These are phyloP conservation scores for Lachancea quebecensis DNA, from an alignment of 805 yeast species.

Conservation along the genomic window DNA sequence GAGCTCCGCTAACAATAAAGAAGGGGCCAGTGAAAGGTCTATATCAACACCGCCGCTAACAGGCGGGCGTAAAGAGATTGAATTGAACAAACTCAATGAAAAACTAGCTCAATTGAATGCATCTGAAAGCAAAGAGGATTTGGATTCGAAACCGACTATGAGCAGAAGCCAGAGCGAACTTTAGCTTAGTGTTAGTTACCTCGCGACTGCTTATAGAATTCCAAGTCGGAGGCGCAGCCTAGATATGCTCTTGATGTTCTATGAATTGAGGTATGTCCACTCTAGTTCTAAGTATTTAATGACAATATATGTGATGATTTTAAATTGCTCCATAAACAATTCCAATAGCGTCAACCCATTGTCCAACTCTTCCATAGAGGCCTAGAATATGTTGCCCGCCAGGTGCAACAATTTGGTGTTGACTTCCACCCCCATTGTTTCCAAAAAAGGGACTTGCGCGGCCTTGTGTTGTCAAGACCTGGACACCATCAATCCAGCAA, in stretches of 20 bases:
- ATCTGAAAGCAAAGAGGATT: conserved; percentile 7
- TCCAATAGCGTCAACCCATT: conserved; percentile 74
- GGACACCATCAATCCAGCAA: conserved; percentile 84
- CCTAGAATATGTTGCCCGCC: conserved; percentile 57
- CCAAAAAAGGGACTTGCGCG: conserved; percentile 56
- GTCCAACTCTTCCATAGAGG: conserved; percentile 57
- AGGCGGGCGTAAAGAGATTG: conserved; percentile 12
- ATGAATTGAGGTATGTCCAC: background rate
- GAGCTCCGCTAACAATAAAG: background rate
- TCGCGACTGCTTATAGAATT: background rate
- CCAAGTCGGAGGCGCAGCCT: background rate
- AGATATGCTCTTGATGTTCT: too few species aligned
- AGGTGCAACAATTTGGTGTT: conserved; percentile 58
- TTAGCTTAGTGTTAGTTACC: background rate
- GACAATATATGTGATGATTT: conserved; percentile 5
- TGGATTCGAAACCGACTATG: conserved; percentile 8
- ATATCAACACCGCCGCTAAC: conserved; percentile 5
- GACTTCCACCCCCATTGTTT: conserved; percentile 59
- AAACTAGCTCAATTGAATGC: conserved; percentile 23
- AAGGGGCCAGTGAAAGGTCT: background rate
- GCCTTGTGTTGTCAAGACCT: conserved; percentile 55
- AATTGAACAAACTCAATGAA: conserved; percentile 29
- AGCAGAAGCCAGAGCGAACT: conserved; percentile 17
- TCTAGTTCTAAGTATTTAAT: conserved; percentile 1
- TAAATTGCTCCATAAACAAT: conserved; percentile 41